Evolutionary conservation across 1,284 basidiomycete genomes (phyloP), one percentile per base, ranked within the genome.

Genomic region (Ustilago esculenta): DNA sequence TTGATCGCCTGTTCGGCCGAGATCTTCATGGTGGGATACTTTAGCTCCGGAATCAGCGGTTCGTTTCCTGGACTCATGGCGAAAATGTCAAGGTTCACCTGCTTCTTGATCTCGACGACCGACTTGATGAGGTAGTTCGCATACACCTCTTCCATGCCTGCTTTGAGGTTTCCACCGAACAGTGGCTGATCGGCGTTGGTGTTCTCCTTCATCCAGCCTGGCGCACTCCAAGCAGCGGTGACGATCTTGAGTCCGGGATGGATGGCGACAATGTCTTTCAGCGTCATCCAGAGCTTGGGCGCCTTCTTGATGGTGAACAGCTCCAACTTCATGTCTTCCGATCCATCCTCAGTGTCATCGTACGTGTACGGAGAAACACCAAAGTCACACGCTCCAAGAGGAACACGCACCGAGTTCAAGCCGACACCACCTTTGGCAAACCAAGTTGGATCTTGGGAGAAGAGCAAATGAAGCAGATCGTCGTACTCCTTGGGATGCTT

Each of bases 151-250:
- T 76, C 63, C 52, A 61, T 71, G 11, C 67, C 54, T 4, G 39
- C 8, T 29, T 73, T 58, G 17, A 75, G 43, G 12, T 46, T 21
- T 7, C 74, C 74, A 3, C 73, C 70, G 34, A 65, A 68, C 20
- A 73, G 39, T 33, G 55, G 48, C 40, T 66, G 55, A 10, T 50
- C 48, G 2, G 43, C 29, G 34, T 63, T 47, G n/a, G 52, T 29
- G 44, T 42, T 43, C 24, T 55, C 51, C 63, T 76, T 76, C 72
- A 75, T 74, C 74, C 74, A 76, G 5, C 65, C 72, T 1, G 74
- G 74, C n/a, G 66, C 57, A 11, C 41, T 48, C 74, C 74, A 76
- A 2, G 74, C 45, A 7, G 72, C 60, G 6, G 47, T 41, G 23
- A 61, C 41, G 42, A 67, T 49, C 45, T 75, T 64, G 39, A 75